Evolutionary conservation across 768 basidiomycete species (phyloP), one percentile per base, ranked within the genome.

Genomic region (Termitomyces bulborhizus): DNA sequence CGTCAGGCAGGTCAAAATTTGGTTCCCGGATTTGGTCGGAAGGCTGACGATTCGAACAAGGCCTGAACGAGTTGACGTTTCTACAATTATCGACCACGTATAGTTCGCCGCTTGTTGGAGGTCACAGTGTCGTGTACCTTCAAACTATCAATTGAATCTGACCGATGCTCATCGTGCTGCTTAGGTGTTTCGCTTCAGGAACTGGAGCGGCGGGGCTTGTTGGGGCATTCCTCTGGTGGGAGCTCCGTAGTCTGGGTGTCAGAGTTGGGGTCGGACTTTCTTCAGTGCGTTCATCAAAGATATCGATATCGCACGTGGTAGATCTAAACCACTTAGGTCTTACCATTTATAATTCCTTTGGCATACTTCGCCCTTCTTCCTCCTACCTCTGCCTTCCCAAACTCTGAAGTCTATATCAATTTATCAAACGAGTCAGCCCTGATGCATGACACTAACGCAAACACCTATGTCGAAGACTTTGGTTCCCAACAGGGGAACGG

Each of bases 201-300:
- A 98, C 96, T 0, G 96, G 96, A 2, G 92, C 89, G 5, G 96
- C 96, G 0, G 96, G 96, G 0, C 81, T 99, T 1, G 87, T 86
- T 0, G 96, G 96, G 6, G 93, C 96, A 0, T 88, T 89, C 37
- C 65, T 97, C 9, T 98, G 96, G 96, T 98, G 96, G 96, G 78
- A 93, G 59, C 73, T 98, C 3, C 77, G 96, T n/a, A 80, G 83
- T 2, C 70, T 96, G 0, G 96, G 96, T 21, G 92, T 99, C 3
- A 79, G 83, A 44, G 63, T 75, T 9, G 96, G 94, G 1, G 83
- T 98, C 16, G 89, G 91, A 1, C 63, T 96, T 27, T 92, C 90
- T 8, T 81, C 90, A 16, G 92, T 92, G 65, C 32, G 87, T 68
- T 32, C 8, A 18, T 31, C 12, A 1, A 31, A 18, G 4, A 18